phyloP scores from a whole-genome alignment of 169 alveolate species.

The Eimeria maxima region DNA sequence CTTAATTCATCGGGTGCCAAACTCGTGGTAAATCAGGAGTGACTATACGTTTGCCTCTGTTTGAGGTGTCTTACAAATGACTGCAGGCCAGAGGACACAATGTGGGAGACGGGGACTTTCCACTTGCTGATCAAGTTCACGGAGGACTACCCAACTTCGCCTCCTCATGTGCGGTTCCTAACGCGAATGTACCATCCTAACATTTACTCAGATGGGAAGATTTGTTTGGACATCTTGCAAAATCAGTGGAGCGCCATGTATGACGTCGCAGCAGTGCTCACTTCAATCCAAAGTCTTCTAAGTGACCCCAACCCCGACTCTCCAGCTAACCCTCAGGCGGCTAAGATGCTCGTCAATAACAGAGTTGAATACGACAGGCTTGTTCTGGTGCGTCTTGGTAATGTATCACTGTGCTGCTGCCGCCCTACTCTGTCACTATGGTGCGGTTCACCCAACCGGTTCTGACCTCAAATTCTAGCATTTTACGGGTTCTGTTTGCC shows the following conservation, averaged over 20 bases:
- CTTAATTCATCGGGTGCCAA: not conserved
- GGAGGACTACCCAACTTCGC: constrained; percentile 92
- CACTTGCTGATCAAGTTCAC: constrained; percentile 92
- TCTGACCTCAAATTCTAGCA: not conserved
- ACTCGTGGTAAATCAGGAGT: not conserved
- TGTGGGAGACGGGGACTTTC: constrained; percentile 88
- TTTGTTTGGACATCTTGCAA: constrained; percentile 96
- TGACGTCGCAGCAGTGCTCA: constrained; percentile 97
- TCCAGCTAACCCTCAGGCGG: constrained; percentile 99
- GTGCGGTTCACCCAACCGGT: not conserved
- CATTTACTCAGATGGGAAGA: constrained; percentile 96
- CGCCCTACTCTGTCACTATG: not conserved
- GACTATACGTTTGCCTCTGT: not conserved
- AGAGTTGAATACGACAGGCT: constrained; percentile 89
- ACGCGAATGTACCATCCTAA: constrained; percentile 93
- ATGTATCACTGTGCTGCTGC: not conserved
- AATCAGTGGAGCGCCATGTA: constrained; percentile 98
- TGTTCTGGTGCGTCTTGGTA: constrained; percentile 69
- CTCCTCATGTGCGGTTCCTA: constrained; percentile 91
- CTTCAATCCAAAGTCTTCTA: constrained; percentile 97
- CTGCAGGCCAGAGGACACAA: constrained; percentile 83
- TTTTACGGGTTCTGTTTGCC: not conserved
- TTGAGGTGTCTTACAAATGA: not conserved
- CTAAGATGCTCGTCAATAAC: constrained; percentile 95
- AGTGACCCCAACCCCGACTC: constrained; percentile 98